Percentiles rank a stretch among this genome's conserved stretches.
Evolutionary conservation across 78 protist genomes (phyloP).

Genomic region (Fonticula alba): DNA sequence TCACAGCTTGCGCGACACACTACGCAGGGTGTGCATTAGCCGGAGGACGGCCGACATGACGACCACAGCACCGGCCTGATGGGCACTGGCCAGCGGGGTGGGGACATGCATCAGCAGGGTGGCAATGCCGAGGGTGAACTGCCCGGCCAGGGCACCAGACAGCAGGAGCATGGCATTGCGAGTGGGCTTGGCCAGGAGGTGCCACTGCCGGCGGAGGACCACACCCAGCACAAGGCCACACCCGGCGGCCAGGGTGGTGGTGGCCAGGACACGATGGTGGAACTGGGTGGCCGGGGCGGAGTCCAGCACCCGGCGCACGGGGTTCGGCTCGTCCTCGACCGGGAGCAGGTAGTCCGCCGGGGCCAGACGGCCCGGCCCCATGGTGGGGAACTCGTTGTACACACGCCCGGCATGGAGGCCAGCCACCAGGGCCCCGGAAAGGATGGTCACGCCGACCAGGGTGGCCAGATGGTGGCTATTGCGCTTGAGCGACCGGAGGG

Average conservation of each 20-base stretch:
- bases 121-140: slow-evolving; percentile 62
- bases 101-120: slow-evolving; percentile 69
- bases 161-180: background rate
- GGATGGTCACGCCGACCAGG: no score
- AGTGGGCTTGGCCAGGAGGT: background rate
- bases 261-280: background rate
- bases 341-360: background rate
- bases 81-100: slow-evolving; percentile 54
- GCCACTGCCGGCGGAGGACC: background rate
- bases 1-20: no score
- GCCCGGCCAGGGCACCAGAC: background rate
- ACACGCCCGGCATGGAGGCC: slow-evolving; percentile 82
- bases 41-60: slow-evolving; percentile 34
- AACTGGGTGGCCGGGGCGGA: background rate
- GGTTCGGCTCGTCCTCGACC: no score
- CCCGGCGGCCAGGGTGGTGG: background rate
- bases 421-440: slow-evolving; percentile 74
- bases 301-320: background rate
- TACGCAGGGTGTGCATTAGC: slow-evolving; percentile 11
- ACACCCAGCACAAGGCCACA: background rate
- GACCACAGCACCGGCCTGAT: slow-evolving; percentile 68
- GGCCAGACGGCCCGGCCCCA: slow-evolving; percentile 26
- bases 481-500: no score
- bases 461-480: no score
- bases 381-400: slow-evolving; percentile 64